A percentile compares a stretch with the other conserved stretches of the same genome.
Conservation (phyloP, 2,329 filamentous ascomycete species). For the Pestalotiopsis sp. region DNA sequence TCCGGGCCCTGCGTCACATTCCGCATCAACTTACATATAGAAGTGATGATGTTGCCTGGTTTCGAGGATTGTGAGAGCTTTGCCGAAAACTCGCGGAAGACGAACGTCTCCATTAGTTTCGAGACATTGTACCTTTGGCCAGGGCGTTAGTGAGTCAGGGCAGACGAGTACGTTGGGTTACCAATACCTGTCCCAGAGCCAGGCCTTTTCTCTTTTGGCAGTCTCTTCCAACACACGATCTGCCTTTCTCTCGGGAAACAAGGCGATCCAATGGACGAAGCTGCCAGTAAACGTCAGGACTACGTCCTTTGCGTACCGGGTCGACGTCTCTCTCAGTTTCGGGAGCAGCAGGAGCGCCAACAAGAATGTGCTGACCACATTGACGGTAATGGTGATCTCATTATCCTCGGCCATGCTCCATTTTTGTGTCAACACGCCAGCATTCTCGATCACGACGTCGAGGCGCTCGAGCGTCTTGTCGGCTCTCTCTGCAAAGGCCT, state of each 20-base stretch:
- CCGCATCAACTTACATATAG: constrained; percentile 2
- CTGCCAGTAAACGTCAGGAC: constrained; percentile 22
- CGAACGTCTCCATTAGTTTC: constrained; percentile 20
- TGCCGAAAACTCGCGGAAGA: constrained; percentile 15
- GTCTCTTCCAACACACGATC: constrained; percentile 15
- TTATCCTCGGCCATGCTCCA: constrained; percentile 45
- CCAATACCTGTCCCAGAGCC: constrained; percentile 10
- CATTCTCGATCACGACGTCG: constrained; percentile 48
- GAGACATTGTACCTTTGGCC: constrained; percentile 18
- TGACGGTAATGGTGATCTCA: constrained; percentile 50
- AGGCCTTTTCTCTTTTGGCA: constrained; percentile 12
- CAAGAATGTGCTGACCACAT: constrained; percentile 33
- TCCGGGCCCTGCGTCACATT: not conserved
- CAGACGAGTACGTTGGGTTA: not conserved
- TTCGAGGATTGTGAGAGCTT: constrained; percentile 14
- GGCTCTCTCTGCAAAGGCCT: constrained; percentile 39
- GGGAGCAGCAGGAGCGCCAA: constrained; percentile 34
- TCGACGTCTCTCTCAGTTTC: constrained; percentile 29
- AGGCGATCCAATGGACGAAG: constrained; percentile 19
- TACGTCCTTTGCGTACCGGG: constrained; percentile 2
- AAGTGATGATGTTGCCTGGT: constrained; percentile 16
- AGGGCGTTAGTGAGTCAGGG: not conserved
- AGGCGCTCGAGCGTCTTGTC: constrained; percentile 38
- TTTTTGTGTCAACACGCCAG: constrained; percentile 40
- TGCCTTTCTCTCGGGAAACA: constrained; percentile 18